A percentile compares a stretch with the other conserved stretches of the same genome.
phyloP scores from a whole-genome alignment of 1,284 basidiomycete species.

The Malassezia sympodialis region DNA sequence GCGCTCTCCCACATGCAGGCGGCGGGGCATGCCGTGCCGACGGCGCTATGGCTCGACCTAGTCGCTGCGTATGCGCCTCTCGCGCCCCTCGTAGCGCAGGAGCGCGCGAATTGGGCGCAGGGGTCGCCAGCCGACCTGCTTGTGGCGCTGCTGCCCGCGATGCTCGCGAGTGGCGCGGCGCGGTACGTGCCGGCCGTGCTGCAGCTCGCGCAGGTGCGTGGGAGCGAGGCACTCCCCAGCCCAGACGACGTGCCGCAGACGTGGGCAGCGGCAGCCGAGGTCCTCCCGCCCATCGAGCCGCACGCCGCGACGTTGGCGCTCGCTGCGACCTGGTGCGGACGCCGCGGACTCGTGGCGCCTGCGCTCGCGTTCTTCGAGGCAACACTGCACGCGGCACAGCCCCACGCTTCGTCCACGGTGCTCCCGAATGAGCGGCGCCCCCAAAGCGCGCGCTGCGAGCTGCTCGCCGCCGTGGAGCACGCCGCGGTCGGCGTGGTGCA shows the following conservation, averaged over 20 bases:
- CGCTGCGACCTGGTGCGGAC: slow-evolving; percentile 11
- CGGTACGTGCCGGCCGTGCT: neutral
- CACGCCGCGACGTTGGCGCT: neutral
- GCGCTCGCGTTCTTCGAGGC: neutral
- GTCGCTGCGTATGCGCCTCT: neutral
- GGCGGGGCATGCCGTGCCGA: neutral
- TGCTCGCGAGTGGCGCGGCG: neutral
- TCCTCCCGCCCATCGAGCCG: neutral
- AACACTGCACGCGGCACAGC: neutral
- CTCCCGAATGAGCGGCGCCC: slow-evolving; percentile 3
- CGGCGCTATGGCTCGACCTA: neutral
- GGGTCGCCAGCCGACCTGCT: neutral
- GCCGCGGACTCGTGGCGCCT: neutral
- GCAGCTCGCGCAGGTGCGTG: neutral
- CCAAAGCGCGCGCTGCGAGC: neutral
- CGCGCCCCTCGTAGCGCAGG: neutral
- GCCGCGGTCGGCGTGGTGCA: slow-evolving; percentile 8
- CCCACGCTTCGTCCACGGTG: neutral
- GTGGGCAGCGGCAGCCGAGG: neutral
- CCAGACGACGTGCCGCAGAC: neutral
- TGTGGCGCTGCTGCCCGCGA: slow-evolving; percentile 1
- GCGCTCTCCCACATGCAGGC: neutral
- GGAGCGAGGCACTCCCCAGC: neutral
- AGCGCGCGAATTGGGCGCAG: neutral
- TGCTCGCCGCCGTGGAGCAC: slow-evolving; percentile 2